Base-by-base conservation (phyloP, 805 yeast genomes). In the Lipomyces chichibuensis region DNA sequence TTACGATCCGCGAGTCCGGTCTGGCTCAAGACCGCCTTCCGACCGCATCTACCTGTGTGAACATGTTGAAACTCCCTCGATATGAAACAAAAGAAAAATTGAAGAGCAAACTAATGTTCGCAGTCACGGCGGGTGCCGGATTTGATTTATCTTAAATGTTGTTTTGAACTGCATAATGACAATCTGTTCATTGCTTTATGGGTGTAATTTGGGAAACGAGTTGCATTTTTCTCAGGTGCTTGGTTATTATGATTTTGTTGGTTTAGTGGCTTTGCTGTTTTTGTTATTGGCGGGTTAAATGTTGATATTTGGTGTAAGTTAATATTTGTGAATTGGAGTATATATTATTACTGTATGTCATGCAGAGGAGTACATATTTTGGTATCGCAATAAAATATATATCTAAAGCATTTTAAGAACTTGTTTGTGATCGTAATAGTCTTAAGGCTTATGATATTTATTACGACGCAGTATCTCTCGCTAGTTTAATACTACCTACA, bases 11-110 rank as follows among this genome's bases (percentile, higher is more conserved):
- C 51, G 87, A 87, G 70, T 83, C 88, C 0, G 95, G 94, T 0
- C 64, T 75, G 9, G 85, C 84, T 33, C 70, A 74, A 1, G 81
- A 81, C 1, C 79, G 96, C 37, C 80, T 95, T 52, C 99, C 99
- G 0, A 91, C 98, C 0, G 90, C 98, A 0, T 87, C 97, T 0
- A 95, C 99, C 0, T 95, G 99, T 81, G 91, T 92, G 37, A 95
- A 95, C 75, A 78, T 95, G 65, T 80, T 95, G 68, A 92, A 89
- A 74, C 77, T 95, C 33, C 99, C 99, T 0, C 89, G 92, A 75
- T 95, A 95, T 76, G 79, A 80, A 70, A 80, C 89, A 71, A 89
- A 87, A 73, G 77, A 81, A 53, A 32, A 83, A 1, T 78, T 95
- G 55, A 82, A 82, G 65, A 78, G 83, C 55, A 93, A 92, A 76